A percentile compares a stretch with the other conserved stretches of the same genome.
These are phyloP conservation scores for Geotrichum europaeum DNA, from an alignment of 1,139 yeast genomes.

Conservation along the genomic window DNA sequence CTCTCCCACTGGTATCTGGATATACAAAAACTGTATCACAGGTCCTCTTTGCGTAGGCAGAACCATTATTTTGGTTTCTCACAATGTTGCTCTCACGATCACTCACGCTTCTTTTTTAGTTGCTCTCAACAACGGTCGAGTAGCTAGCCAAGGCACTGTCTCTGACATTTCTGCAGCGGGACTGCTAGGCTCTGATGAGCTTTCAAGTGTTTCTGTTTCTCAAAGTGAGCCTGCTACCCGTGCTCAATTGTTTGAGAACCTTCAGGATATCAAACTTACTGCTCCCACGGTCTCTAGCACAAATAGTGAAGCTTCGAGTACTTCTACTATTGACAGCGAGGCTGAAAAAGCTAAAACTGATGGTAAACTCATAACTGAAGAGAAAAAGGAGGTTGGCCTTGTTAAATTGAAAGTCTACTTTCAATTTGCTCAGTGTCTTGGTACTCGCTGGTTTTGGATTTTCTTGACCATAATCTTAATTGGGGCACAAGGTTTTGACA, in stretches of 20 bases:
- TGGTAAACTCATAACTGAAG: constrained; percentile 75
- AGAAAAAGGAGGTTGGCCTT: constrained; percentile 74
- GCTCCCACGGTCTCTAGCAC: constrained; percentile 30
- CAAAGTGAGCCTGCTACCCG: constrained; percentile 48
- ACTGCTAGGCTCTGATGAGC: constrained; percentile 66
- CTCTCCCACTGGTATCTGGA: constrained; percentile 91
- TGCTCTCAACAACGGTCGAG: constrained; percentile 75
- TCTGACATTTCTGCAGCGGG: constrained; percentile 67
- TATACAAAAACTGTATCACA: constrained; percentile 79
- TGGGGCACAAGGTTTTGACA: constrained; percentile 50
- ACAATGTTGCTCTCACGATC: constrained; percentile 82
- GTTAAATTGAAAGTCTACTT: constrained; percentile 66
- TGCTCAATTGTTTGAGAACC: constrained; percentile 34
- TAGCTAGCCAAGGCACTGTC: constrained; percentile 71
- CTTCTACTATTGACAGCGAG: constrained; percentile 15
- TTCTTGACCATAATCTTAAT: constrained; percentile 44
- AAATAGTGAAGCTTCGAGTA: constrained; percentile 25
- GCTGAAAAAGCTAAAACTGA: constrained; percentile 20
- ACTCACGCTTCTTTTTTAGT: constrained; percentile 74
- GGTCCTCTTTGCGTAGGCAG: constrained; percentile 81
- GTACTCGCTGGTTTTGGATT: constrained; percentile 48
- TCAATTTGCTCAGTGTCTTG: constrained; percentile 62
- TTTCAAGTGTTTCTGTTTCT: constrained; percentile 41
- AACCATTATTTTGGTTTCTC: constrained; percentile 87
- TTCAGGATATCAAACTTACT: constrained; percentile 32